Percentiles rank a stretch among this genome's conserved stretches.
Evolutionary conservation across 2,329 filamentous ascomycete genomes (phyloP).

Genomic region (Colletotrichum lindemuthianum): DNA sequence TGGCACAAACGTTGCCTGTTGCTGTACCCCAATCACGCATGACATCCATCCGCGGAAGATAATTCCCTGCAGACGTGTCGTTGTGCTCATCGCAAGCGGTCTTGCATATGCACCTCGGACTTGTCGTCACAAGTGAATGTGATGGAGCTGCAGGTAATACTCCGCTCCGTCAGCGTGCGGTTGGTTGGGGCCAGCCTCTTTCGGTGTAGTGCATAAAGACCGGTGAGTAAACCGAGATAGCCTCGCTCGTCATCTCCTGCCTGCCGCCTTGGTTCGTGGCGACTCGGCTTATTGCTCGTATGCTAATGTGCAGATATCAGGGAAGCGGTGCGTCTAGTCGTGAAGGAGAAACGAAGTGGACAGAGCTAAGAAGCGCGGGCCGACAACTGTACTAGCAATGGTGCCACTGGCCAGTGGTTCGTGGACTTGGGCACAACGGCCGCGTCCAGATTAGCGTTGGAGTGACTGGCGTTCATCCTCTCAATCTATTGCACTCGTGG

Average conservation of each 20-base stretch:
- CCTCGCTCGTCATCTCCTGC: conserved; percentile 3
- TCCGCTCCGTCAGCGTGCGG: conserved; percentile 9
- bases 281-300: neutral
- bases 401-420: neutral
- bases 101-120: conserved; percentile 19
- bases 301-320: conserved; percentile 15
- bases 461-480: too few relatives aligned
- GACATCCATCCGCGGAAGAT: conserved; percentile 19
- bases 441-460: neutral
- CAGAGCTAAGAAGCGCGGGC: conserved; percentile 18
- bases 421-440: conserved; percentile 2
- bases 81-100: conserved; percentile 6
- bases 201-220: conserved; percentile 2
- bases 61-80: conserved; percentile 12
- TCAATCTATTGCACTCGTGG: neutral
- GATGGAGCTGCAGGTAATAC: conserved; percentile 27
- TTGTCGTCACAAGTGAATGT: conserved; percentile 24
- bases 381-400: conserved; percentile 10
- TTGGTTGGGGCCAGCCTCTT: neutral
- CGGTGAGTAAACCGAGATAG: neutral
- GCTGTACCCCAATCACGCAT: conserved; percentile 1
- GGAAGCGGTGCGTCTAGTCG: conserved; percentile 15
- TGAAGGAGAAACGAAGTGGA: conserved; percentile 12
- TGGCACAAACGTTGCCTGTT: neutral
- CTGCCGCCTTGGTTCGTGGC: neutral